Percentiles rank a stretch among this genome's conserved stretches.
Evolutionary conservation across 2,329 filamentous ascomycete genomes (phyloP).

Genomic region (Metarhizium album): DNA sequence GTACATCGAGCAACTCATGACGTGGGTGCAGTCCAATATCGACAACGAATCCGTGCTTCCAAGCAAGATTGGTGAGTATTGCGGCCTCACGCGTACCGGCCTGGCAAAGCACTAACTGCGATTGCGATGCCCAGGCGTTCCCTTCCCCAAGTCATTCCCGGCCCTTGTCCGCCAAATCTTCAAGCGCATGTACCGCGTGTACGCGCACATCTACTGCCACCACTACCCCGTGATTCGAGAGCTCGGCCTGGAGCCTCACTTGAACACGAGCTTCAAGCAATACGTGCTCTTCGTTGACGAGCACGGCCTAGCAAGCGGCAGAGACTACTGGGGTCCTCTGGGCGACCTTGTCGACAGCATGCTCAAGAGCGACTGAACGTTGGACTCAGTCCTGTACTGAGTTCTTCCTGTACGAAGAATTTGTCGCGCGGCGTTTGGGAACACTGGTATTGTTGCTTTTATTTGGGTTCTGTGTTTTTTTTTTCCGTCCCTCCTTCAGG

Average conservation of each 20-base stretch:
- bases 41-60: conserved; percentile 94
- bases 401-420: conserved; percentile 6
- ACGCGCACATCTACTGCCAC: conserved; percentile 99
- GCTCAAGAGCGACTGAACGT: conserved; percentile 71
- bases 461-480: not conserved
- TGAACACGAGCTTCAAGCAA: conserved; percentile 99
- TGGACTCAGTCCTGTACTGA: not conserved
- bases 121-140: conserved; percentile 50
- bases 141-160: conserved; percentile 89
- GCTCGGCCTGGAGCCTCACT: conserved; percentile 87
- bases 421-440: conserved; percentile 14
- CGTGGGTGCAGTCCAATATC: conserved; percentile 89
- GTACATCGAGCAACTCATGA: conserved; percentile 97
- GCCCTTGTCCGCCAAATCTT: conserved; percentile 88
- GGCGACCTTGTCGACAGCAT: conserved; percentile 97
- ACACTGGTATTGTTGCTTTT: conserved; percentile 3
- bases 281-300: conserved; percentile 98
- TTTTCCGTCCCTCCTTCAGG: not conserved
- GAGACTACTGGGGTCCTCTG: conserved; percentile 94
- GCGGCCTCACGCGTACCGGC: not conserved
- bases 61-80: conserved; percentile 64
- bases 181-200: conserved; percentile 97
- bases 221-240: conserved; percentile 96
- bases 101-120: not conserved
- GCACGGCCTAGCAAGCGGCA: conserved; percentile 80